These are phyloP conservation scores for Xylaria castorea DNA, from an alignment of 495 filamentous ascomycete genomes.

Conservation along the genomic window DNA sequence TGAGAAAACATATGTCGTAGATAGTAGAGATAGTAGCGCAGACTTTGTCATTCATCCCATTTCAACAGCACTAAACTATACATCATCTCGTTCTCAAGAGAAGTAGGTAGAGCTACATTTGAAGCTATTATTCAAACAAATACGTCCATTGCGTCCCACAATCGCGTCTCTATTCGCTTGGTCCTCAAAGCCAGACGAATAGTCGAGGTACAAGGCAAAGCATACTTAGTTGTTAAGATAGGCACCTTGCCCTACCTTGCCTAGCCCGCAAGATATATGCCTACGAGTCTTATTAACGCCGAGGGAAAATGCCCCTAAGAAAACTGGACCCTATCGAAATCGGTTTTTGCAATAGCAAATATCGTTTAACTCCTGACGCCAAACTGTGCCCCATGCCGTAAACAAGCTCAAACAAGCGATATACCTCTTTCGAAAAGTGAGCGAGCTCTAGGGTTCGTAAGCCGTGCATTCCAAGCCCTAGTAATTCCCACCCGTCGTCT, in stretches of 20 bases:
- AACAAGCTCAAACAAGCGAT: constrained; percentile 7
- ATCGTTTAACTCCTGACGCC: constrained; percentile 19
- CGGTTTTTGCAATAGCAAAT: neutral
- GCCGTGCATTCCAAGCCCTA: constrained; percentile 1
- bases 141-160: neutral
- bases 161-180: neutral
- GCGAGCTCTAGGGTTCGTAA: neutral
- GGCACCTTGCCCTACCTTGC: neutral
- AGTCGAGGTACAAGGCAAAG: neutral
- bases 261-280: neutral
- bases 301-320: neutral
- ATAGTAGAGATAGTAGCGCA: neutral
- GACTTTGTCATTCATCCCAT: neutral
- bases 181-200: neutral
- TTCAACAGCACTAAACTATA: neutral
- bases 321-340: neutral
- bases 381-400: constrained; percentile 8
- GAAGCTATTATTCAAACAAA: neutral
- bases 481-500: neutral
- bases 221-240: neutral
- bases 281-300: neutral
- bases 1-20: neutral
- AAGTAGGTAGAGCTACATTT: constrained; percentile 6
- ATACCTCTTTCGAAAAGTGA: neutral
- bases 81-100: neutral